Evolutionary conservation across 805 yeast genomes (phyloP).

Genomic region (Grigorovia humatica): DNA sequence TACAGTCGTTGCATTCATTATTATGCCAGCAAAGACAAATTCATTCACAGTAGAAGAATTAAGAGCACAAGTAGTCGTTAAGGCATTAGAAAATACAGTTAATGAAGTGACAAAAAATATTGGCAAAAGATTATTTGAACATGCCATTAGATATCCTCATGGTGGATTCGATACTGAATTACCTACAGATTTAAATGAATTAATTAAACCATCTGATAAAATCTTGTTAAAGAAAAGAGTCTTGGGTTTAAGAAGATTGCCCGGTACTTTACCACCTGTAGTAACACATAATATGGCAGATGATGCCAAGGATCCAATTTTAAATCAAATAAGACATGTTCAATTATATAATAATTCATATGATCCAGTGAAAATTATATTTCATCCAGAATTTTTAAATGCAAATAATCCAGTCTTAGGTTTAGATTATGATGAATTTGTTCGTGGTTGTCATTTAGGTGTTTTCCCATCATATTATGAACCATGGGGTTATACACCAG

Average conservation of each 20-base stretch:
- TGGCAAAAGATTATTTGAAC: slow-evolving; percentile 82
- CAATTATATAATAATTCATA: slow-evolving; percentile 80
- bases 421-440: slow-evolving; percentile 93
- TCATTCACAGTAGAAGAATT: slow-evolving; percentile 94
- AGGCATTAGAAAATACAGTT: slow-evolving; percentile 81
- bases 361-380: slow-evolving; percentile 88
- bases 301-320: slow-evolving; percentile 81
- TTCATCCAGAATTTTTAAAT: slow-evolving; percentile 95
- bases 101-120: slow-evolving; percentile 77
- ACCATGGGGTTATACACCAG: slow-evolving; percentile 99
- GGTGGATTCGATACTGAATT: slow-evolving; percentile 47
- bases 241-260: slow-evolving; percentile 70
- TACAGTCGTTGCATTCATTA: slow-evolving; percentile 93
- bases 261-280: slow-evolving; percentile 79
- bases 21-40: slow-evolving; percentile 93
- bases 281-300: slow-evolving; percentile 96
- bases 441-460: slow-evolving; percentile 95
- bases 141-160: slow-evolving; percentile 61
- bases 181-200: slow-evolving; percentile 69
- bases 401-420: slow-evolving; percentile 90
- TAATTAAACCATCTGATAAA: slow-evolving; percentile 77
- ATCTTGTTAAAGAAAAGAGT: slow-evolving; percentile 87
- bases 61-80: slow-evolving; percentile 91
- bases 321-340: slow-evolving; percentile 85
- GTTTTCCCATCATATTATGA: slow-evolving; percentile 97